phyloP scores from a whole-genome alignment of 139 green algal species.

The Zygnema circumcarinatum region DNA sequence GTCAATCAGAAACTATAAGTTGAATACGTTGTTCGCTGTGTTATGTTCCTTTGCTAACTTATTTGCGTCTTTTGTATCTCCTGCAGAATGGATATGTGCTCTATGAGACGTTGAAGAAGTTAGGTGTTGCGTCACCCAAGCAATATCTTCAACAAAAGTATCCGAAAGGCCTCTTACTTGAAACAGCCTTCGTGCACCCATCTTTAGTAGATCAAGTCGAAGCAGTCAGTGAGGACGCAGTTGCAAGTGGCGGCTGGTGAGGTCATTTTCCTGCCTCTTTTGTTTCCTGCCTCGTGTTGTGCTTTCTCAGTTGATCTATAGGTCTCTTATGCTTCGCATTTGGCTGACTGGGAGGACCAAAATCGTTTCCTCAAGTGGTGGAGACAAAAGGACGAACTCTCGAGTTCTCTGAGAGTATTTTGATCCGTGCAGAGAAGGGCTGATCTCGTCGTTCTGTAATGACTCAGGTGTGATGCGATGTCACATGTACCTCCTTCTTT shows the following conservation, averaged over 20 bases:
- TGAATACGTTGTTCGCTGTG: no score
- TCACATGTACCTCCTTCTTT: constrained; percentile 18
- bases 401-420: no score
- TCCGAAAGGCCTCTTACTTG: constrained; percentile 72
- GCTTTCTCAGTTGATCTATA: neutral
- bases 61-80: no score
- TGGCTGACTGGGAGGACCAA: neutral
- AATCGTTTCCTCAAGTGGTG: no score
- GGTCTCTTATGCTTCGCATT: neutral
- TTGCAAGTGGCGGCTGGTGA: constrained; percentile 24
- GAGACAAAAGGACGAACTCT: no score
- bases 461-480: constrained; percentile 41
- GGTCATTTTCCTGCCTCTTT: neutral
- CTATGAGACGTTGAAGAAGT: constrained; percentile 29
- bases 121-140: constrained; percentile 27
- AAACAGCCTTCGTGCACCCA: constrained; percentile 70
- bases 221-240: constrained; percentile 69
- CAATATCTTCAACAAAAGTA: constrained; percentile 64
- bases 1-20: no score
- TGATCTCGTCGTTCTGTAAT: neutral
- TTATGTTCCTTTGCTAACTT: no score
- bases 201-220: constrained; percentile 71
- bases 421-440: no score
- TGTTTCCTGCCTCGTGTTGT: neutral
- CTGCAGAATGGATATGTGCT: constrained; percentile 65